Conservation (phyloP, 805 yeast genomes). For the Wickerhamomyces silvicola region DNA sequence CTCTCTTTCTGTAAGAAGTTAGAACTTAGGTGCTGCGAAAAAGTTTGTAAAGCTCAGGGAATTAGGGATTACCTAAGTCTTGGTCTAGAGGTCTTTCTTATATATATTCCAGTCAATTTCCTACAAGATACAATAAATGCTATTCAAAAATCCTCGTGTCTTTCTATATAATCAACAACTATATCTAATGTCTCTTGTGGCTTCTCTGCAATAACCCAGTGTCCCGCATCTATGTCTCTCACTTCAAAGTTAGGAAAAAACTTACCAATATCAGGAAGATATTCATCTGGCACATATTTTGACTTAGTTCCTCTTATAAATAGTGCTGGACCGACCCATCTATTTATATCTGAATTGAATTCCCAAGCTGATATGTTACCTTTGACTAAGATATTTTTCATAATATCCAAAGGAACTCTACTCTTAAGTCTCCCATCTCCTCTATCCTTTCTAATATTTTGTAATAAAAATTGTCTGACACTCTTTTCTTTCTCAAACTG, state of each 20-base stretch:
- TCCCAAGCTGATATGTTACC: conserved; percentile 76
- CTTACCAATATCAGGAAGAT: conserved; percentile 60
- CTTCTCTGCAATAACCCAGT: conserved; percentile 87
- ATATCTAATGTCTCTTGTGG: conserved; percentile 66
- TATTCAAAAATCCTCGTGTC: conserved; percentile 26
- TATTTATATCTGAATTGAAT: conserved; percentile 42
- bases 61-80: too few species aligned
- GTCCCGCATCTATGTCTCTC: conserved; percentile 77
- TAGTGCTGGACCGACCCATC: conserved; percentile 68
- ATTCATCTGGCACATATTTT: conserved; percentile 76
- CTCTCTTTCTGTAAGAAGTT: too few species aligned
- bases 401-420: conserved; percentile 60
- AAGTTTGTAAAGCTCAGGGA: too few species aligned
- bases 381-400: conserved; percentile 57
- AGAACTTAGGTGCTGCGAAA: too few species aligned
- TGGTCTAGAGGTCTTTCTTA: too few species aligned
- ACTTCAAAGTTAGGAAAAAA: conserved; percentile 76
- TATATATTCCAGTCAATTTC: too few species aligned
- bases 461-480: conserved; percentile 71
- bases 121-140: too few species aligned
- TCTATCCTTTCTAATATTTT: conserved; percentile 50
- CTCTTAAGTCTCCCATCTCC: conserved; percentile 27
- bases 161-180: conserved; percentile 57
- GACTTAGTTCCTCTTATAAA: conserved; percentile 78
- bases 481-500: conserved; percentile 53